phyloP scores from a whole-genome alignment of 371 early-diverging fungal genomes.

The Rhizopus delemar region DNA sequence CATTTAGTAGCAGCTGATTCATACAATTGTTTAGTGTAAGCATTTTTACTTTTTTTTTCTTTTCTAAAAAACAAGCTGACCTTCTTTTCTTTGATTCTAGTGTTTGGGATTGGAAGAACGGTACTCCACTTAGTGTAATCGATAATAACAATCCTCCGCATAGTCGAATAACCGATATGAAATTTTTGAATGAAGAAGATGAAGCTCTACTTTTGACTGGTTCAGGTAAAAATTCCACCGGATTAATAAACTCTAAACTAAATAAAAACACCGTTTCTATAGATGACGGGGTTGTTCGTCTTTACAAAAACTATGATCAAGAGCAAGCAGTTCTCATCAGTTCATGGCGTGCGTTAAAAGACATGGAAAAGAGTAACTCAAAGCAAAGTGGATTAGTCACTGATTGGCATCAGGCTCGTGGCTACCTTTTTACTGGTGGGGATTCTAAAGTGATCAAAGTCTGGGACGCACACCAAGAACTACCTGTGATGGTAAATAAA shows the following conservation, averaged over 20 bases:
- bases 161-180: conserved; percentile 73
- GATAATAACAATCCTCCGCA: conserved; percentile 69
- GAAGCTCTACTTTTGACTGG: conserved; percentile 79
- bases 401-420: conserved; percentile 82
- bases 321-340: conserved; percentile 68
- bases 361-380: conserved; percentile 60
- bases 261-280: background rate
- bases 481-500: conserved; percentile 64
- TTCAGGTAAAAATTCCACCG: conserved; percentile 51
- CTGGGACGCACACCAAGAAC: conserved; percentile 85
- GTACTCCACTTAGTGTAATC: conserved; percentile 64
- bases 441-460: conserved; percentile 71
- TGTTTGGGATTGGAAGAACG: conserved; percentile 79
- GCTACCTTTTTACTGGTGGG: conserved; percentile 72
- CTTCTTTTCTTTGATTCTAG: conserved; percentile 29
- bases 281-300: conserved; percentile 80
- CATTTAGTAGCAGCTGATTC: conserved; percentile 76
- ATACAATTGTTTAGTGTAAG: conserved; percentile 53
- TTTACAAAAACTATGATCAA: conserved; percentile 76
- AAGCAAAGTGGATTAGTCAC: conserved; percentile 65
- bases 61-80: background rate
- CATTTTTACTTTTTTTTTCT: too few relatives aligned
- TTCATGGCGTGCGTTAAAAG: conserved; percentile 77
- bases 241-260: background rate
- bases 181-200: conserved; percentile 91